These are phyloP conservation scores for Parmelia sp. DNA, from an alignment of 495 filamentous ascomycete species.

Conservation along the genomic window DNA sequence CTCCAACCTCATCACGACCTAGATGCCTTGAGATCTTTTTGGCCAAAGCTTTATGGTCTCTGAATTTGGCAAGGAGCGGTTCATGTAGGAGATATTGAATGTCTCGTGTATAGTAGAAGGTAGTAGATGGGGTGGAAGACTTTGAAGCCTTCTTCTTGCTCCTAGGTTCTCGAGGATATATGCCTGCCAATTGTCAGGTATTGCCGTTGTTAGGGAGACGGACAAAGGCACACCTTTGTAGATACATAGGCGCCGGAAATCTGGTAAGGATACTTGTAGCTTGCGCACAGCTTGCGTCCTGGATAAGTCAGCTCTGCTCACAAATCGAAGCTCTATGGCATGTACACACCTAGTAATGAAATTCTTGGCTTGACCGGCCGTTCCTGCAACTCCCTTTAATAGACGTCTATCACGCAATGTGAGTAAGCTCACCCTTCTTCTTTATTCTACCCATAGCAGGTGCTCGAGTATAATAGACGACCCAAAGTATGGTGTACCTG, in stretches of 20 bases:
- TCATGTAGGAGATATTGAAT: conserved; percentile 97
- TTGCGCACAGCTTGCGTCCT: conserved; percentile 94
- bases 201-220: background rate
- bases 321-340: background rate
- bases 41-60: conserved; percentile 89
- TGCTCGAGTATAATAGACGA: too few relatives aligned
- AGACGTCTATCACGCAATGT: background rate
- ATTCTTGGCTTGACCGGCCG: conserved; percentile 91
- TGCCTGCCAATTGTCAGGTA: conserved; percentile 45
- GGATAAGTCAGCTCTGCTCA: conserved; percentile 27
- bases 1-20: conserved; percentile 80
- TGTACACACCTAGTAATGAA: conserved; percentile 57
- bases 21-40: conserved; percentile 94
- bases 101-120: conserved; percentile 98
- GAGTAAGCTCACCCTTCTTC: conserved; percentile 44
- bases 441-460: conserved; percentile 72
- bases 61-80: conserved; percentile 89
- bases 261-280: conserved; percentile 91
- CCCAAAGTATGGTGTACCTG: background rate
- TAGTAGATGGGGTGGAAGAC: conserved; percentile 79
- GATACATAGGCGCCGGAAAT: conserved; percentile 96
- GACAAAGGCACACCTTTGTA: conserved; percentile 67
- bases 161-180: conserved; percentile 92
- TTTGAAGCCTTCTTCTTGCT: conserved; percentile 96
- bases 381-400: conserved; percentile 44